A percentile compares a stretch with the other conserved stretches of the same genome.
phyloP scores from a whole-genome alignment of 306 rosid genomes.

The Prunus armeniaca region DNA sequence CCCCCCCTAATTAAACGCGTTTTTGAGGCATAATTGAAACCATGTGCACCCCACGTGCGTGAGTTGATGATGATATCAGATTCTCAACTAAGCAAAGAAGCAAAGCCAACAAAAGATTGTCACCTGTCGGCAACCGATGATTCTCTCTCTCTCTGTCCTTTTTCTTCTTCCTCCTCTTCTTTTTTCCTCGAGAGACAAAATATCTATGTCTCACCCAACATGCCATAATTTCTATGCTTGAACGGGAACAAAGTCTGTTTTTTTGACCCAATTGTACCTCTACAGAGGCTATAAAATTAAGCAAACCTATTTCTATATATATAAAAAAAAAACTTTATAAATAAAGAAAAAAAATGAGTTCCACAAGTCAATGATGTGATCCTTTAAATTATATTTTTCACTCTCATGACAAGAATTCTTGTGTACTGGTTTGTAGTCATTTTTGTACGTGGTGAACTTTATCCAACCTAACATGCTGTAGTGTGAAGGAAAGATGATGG shows the following conservation, averaged over 20 bases:
- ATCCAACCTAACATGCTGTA: too few relatives aligned
- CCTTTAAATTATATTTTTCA: too few relatives aligned
- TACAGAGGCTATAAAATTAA: not conserved
- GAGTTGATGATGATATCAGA: slow-evolving; percentile 15
- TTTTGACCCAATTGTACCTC: slow-evolving; percentile 37
- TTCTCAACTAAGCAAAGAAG: not conserved
- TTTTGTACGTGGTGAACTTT: too few relatives aligned
- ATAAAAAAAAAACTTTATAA: not conserved
- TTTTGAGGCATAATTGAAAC: slow-evolving; percentile 24
- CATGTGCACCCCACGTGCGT: slow-evolving; percentile 65
- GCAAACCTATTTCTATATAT: not conserved
- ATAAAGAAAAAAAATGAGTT: too few relatives aligned
- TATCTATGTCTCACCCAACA: slow-evolving; percentile 31
- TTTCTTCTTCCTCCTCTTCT: not conserved
- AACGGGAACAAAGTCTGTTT: slow-evolving; percentile 34
- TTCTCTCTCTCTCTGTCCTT: not conserved
- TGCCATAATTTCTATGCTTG: slow-evolving; percentile 31
- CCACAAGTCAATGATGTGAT: too few relatives aligned
- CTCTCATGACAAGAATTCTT: too few relatives aligned
- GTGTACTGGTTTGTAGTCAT: too few relatives aligned
- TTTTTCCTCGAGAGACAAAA: not conserved
- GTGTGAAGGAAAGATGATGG: too few relatives aligned
- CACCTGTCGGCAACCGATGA: slow-evolving; percentile 48
- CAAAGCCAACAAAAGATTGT: slow-evolving; percentile 17
- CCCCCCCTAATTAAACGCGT: slow-evolving; percentile 38